Evolutionary conservation across 768 basidiomycete genomes (phyloP).

Genomic region (Termitomyces sp.): DNA sequence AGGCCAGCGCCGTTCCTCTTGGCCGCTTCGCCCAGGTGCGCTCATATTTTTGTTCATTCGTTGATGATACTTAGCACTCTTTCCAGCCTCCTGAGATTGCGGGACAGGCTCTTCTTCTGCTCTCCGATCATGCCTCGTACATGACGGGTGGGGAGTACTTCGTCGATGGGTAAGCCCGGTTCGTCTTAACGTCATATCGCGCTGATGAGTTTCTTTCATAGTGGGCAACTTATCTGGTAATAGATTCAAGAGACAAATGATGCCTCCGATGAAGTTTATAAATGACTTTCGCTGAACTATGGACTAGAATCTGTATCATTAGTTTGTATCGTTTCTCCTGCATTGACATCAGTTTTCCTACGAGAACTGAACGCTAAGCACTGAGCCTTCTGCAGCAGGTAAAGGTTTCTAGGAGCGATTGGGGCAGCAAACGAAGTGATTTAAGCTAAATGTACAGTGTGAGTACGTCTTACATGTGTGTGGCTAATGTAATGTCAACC

Average conservation of each 20-base stretch:
- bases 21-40: constrained; percentile 50
- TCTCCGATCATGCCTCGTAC: constrained; percentile 45
- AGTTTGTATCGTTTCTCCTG: background rate
- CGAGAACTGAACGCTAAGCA: no score
- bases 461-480: no score
- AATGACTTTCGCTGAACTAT: no score
- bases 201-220: background rate
- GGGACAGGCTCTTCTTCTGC: constrained; percentile 46
- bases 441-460: no score
- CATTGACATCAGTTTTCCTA: background rate
- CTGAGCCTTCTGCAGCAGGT: no score
- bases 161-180: constrained; percentile 41
- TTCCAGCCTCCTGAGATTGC: constrained; percentile 50
- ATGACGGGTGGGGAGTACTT: constrained; percentile 56
- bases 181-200: background rate
- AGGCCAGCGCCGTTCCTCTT: constrained; percentile 44
- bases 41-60: background rate
- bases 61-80: background rate
- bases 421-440: no score
- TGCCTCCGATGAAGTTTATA: background rate
- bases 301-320: background rate
- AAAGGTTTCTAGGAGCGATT: no score
- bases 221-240: constrained; percentile 13
- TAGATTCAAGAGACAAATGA: background rate
- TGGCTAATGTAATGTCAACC: no score